Evolutionary conservation across 495 filamentous ascomycete genomes (phyloP), one percentile per base, ranked within the genome.

Genomic region (Parathielavia appendiculata): DNA sequence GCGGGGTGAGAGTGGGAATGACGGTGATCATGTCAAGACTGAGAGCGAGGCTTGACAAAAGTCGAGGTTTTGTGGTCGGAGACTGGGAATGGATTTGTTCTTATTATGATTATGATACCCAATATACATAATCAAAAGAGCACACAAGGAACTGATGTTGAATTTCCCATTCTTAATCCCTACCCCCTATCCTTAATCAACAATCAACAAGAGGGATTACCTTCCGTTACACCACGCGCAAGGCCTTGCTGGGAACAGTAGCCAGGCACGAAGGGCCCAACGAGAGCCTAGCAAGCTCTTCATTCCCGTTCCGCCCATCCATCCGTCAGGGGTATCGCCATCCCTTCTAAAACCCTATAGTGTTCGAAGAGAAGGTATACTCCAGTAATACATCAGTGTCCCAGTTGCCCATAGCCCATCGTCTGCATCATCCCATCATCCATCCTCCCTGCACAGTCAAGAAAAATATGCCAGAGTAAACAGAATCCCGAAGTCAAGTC

Each of bases 341-440:
- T 61, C 62, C 65, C 61, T 63, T 66, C 64, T 62, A 59, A 66
- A 63, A 63, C 58, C 63, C 65, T 65, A 67, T 58, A 41, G 62
- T 54, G 64, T 58, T 67, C 62, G 53, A 64, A 62, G 59, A 57
- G 61, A 67, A 53, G 49, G 59, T 56, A 65, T 64, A 65, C 63
- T 71, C 69, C 65, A 71, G 59, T 59, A 57, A 57, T 38, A 62
- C 53, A 65, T 44, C 59, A 41, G 55, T 59, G 45, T n/a, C 54
- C 49, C 49, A 40, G 39, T 47, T 30, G n/a, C 34, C 56, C 14
- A 56, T 65, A 62, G 48, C 61, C 58, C 56, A 62, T 41, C 38
- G 26, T 17, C 32, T 8, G 13, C 56, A 32, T 57, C 46, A 62
- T 64, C 56, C 26, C 57, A 57, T 52, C 57, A 39, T 40, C 63